Base-by-base conservation (phyloP, 495 filamentous ascomycete species). In the Trichoderma virens region DNA sequence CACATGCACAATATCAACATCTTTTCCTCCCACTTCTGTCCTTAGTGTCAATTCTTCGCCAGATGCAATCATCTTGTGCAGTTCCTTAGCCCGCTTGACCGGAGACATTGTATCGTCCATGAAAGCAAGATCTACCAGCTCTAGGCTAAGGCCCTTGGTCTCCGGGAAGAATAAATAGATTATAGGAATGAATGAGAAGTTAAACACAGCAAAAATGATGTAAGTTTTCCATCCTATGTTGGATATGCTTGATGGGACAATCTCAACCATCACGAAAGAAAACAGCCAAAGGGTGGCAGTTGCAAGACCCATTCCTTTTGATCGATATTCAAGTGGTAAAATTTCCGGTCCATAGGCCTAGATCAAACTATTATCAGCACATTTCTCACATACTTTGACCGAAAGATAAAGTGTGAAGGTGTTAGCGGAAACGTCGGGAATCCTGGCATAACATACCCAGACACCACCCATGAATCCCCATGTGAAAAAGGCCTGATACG, bases 121-220 rank as follows among this genome's bases (percentile, higher is more conserved):
- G 65, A 91, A 90, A 72, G 89, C 87, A 62, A 92, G 79, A 71
- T 93, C 90, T 62, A 92, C 90, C 69, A 91, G 89, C 69, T 93
- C 90, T 20, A 93, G 79, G 43, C 61, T 62, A 20, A 38, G 61
- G 0, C 61, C 35, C 20, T 61, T 61, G 4, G 59, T 56, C 76
- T 91, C 89, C 5, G 89, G 88, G 72, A 90, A 91, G 76, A 88
- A 89, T 75, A 91, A 84, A 74, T 83, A 90, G 75, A 92, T 89
- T 65, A 88, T 71, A 0, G 90, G 89, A n/a, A 92, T 73, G 79
- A 91, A 90, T 66, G 75, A 75, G 61, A 81, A 85, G 74, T 93
- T 92, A 68, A 89, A 76, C 34, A 76, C 74, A 4, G 88, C 88
- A 72, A 92, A 92, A 81, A 92, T 89, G 38, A 92, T 80, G 73